Evolutionary conservation across 164 flowering plant genomes (phyloP).

Genomic region (Sextonia rubra): DNA sequence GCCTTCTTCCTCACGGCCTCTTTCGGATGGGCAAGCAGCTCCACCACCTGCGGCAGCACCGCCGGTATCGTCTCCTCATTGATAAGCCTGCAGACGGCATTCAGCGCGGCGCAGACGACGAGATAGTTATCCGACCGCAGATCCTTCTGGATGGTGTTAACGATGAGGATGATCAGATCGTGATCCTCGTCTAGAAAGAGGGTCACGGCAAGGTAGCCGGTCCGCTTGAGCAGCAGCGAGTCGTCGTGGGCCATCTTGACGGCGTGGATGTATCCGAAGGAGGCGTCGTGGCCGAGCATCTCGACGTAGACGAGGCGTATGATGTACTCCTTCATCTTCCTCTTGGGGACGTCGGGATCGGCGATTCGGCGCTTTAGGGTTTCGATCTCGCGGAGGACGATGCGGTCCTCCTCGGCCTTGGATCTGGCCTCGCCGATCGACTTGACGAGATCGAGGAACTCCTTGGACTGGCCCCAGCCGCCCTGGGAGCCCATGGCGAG

Average conservation of each 20-base stretch:
- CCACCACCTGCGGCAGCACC: constrained; percentile 87
- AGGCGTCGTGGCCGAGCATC: constrained; percentile 98
- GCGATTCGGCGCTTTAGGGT: constrained; percentile 65
- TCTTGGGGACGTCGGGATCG: constrained; percentile 81
- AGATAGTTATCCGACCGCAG: constrained; percentile 78
- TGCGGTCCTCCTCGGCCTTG: constrained; percentile 96
- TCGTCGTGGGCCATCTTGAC: constrained; percentile 99
- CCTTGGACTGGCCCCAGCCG: constrained; percentile 89
- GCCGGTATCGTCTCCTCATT: constrained; percentile 99
- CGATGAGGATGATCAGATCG: constrained; percentile 87
- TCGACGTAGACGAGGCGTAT: constrained; percentile 87
- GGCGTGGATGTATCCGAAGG: constrained; percentile 97
- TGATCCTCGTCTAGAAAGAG: constrained; percentile 87
- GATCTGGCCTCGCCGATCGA: constrained; percentile 98
- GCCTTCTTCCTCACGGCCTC: constrained; percentile 98
- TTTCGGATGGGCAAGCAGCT: constrained; percentile 65
- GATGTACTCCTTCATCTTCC: constrained; percentile 95
- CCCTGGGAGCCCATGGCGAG: constrained; percentile 97
- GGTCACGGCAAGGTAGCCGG: constrained; percentile 94
- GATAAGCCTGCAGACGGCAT: constrained; percentile 85
- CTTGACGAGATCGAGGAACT: constrained; percentile 87
- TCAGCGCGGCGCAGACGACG: constrained; percentile 85
- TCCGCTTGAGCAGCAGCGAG: constrained; percentile 56
- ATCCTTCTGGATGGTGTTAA: constrained; percentile 98
- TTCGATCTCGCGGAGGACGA: constrained; percentile 81